Evolutionary conservation across 1,284 basidiomycete genomes (phyloP).

Genomic region (Malassezia restricta): DNA sequence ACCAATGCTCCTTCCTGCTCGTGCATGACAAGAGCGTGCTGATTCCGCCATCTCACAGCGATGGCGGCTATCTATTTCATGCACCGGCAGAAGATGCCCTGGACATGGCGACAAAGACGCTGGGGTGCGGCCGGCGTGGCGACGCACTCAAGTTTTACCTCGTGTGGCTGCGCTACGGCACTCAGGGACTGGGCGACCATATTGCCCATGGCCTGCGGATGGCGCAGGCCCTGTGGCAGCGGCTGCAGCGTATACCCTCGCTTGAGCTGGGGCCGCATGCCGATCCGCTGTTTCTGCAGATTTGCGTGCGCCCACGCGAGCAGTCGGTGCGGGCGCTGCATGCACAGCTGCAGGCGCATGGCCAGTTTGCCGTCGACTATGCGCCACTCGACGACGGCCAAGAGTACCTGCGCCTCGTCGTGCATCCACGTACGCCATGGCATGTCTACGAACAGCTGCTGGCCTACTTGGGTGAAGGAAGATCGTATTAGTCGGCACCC

Average conservation of each 20-base stretch:
- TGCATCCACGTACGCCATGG: slow-evolving; percentile 30
- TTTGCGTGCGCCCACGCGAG: slow-evolving; percentile 35
- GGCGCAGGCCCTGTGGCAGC: slow-evolving; percentile 21
- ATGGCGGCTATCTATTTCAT: slow-evolving; percentile 48
- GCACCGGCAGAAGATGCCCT: neutral
- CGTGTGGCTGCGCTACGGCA: slow-evolving; percentile 46
- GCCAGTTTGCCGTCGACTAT: slow-evolving; percentile 38
- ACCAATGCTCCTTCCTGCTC: slow-evolving; percentile 48
- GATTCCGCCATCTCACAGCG: slow-evolving; percentile 37
- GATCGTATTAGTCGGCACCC: slow-evolving; percentile 1
- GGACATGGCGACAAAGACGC: slow-evolving; percentile 37
- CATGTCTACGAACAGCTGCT: slow-evolving; percentile 18
- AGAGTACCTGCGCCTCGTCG: slow-evolving; percentile 32
- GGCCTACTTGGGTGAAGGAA: slow-evolving; percentile 18
- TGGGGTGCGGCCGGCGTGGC: slow-evolving; percentile 46
- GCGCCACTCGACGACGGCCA: slow-evolving; percentile 25
- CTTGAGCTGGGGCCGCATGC: slow-evolving; percentile 33
- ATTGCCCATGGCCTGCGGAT: slow-evolving; percentile 33
- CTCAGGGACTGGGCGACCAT: slow-evolving; percentile 33
- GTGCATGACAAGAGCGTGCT: slow-evolving; percentile 39
- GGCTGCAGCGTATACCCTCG: slow-evolving; percentile 15
- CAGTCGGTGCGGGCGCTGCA: slow-evolving; percentile 14
- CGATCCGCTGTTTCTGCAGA: slow-evolving; percentile 32
- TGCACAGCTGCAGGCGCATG: slow-evolving; percentile 16
- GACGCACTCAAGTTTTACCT: slow-evolving; percentile 48